Percentiles rank a stretch among this genome's conserved stretches.
Evolutionary conservation across 1,284 basidiomycete species (phyloP).

Genomic region (Blastosporella zonata): DNA sequence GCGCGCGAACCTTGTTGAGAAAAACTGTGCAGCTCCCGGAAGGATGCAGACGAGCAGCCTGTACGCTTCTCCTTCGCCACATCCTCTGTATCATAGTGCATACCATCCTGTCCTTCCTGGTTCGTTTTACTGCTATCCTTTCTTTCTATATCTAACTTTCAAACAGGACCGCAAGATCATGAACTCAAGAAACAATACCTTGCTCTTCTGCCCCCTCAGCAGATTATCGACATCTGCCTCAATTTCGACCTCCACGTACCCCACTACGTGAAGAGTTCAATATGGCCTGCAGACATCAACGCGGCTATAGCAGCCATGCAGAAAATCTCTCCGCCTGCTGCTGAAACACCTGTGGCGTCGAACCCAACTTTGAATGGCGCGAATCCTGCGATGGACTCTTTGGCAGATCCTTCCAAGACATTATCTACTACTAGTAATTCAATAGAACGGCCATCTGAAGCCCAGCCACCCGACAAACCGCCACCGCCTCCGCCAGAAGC

Average conservation of each 20-base stretch:
- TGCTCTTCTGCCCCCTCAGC: conserved; percentile 56
- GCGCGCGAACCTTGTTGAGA: conserved; percentile 44
- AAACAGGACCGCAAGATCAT: conserved; percentile 41
- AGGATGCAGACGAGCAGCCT: conserved; percentile 41
- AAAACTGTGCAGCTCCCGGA: conserved; percentile 56
- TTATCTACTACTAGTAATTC: conserved; percentile 16
- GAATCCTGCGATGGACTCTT: conserved; percentile 29
- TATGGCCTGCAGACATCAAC: conserved; percentile 70
- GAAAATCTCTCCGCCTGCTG: conserved; percentile 26
- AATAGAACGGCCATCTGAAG: conserved; percentile 17
- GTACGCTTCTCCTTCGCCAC: conserved; percentile 29
- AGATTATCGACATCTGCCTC: conserved; percentile 75
- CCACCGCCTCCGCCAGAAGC: conserved; percentile 11
- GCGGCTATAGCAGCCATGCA: conserved; percentile 57
- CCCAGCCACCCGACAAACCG: conserved; percentile 24
- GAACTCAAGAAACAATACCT: conserved; percentile 69
- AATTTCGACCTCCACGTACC: conserved; percentile 67
- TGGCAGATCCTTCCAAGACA: conserved; percentile 19
- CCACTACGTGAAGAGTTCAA: conserved; percentile 48
- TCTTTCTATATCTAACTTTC: conserved; percentile 9
- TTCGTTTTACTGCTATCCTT: conserved; percentile 21
- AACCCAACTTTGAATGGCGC: conserved; percentile 11
- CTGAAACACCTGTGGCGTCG: conserved; percentile 17
- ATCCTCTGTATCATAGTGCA: conserved; percentile 31
- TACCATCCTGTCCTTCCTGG: conserved; percentile 31